Evolutionary conservation across 1,139 yeast species (phyloP), one percentile per base, ranked within the genome.

Genomic region (Blastobotrys petasosporus): DNA sequence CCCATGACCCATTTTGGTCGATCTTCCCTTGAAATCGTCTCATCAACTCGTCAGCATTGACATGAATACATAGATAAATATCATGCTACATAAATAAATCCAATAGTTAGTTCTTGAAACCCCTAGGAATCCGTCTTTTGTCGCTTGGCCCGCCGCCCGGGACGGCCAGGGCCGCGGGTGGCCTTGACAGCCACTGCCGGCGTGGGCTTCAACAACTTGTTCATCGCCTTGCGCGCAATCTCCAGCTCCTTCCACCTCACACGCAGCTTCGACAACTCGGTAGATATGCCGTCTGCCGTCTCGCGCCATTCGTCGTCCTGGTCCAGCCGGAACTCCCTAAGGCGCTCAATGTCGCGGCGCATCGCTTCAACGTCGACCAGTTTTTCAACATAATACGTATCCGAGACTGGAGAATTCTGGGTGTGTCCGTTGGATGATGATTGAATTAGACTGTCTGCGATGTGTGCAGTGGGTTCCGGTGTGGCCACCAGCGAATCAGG

Each of bases 271-370:
- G 46, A 35, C 23, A 56, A 40, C 12, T 50, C 45, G 6, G 35
- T 43, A 32, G 52, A 45, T 32, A 55, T 51, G 38, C 49, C 45
- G 30, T 54, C 52, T 11, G 61, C 61, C 4, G 54, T 53, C 13
- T 44, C 42, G 12, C 48, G 42, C 61, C 61, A 58, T 36, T 55
- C 55, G 28, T 51, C 57, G 32, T 56, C 60, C 30, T 55, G 51
- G 41, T 57, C 59, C 32, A 54, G 46, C 29, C 45, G 16, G 23
- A 41, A 48, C 4, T 45, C 33, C 39, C 49, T 45, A 15, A 54
- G 50, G 42, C 47, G 36, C 31, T 54, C 51, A 39, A 54, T 48
- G 37, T 47, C 37, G 8, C 31, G 38, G 37, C 45, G 42, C 11
- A 51, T 52, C 29, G 49, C 36, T 2, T 51, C 47, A 11, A 45